Evolutionary conservation across 2,329 filamentous ascomycete genomes (phyloP).

Genomic region (Paracorniculantispora psalliotae): DNA sequence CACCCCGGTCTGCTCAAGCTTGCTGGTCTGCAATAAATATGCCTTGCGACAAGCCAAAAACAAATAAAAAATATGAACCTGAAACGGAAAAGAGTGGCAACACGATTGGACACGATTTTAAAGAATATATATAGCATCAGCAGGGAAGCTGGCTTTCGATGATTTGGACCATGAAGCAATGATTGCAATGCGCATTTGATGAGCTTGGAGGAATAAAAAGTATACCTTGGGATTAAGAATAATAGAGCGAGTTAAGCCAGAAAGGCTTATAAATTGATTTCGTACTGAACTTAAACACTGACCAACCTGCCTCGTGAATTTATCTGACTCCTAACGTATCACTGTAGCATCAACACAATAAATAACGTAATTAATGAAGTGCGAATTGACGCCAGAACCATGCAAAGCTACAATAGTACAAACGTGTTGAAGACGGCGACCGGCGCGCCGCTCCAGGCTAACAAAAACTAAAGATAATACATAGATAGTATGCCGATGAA

Average conservation of each 20-base stretch:
- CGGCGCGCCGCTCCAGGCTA: not conserved
- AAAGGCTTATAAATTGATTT: not conserved
- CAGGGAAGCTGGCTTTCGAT: slow-evolving; percentile 9
- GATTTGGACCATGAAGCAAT: slow-evolving; percentile 14
- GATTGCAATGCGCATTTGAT: slow-evolving; percentile 11
- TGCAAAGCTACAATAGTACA: not conserved
- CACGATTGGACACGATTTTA: slow-evolving; percentile 1
- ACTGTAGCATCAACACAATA: no score
- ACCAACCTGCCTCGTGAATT: not conserved
- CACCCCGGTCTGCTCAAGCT: slow-evolving; percentile 28
- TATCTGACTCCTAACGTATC: no score
- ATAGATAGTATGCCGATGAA: not conserved
- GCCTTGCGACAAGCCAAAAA: not conserved
- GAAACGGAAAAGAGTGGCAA: not conserved
- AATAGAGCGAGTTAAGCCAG: slow-evolving; percentile 5
- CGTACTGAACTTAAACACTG: no score
- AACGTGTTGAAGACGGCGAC: not conserved
- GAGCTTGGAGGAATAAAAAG: slow-evolving; percentile 4
- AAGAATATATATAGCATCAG: slow-evolving; percentile 8
- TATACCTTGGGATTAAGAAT: slow-evolving; percentile 13
- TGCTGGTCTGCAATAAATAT: slow-evolving; percentile 21
- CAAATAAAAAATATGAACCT: not conserved
- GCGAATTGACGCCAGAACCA: not conserved
- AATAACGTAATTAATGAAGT: not conserved
- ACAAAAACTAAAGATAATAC: not conserved